These are phyloP conservation scores for Lentithecium fluviatile DNA, from an alignment of 495 filamentous ascomycete genomes.

Conservation along the genomic window DNA sequence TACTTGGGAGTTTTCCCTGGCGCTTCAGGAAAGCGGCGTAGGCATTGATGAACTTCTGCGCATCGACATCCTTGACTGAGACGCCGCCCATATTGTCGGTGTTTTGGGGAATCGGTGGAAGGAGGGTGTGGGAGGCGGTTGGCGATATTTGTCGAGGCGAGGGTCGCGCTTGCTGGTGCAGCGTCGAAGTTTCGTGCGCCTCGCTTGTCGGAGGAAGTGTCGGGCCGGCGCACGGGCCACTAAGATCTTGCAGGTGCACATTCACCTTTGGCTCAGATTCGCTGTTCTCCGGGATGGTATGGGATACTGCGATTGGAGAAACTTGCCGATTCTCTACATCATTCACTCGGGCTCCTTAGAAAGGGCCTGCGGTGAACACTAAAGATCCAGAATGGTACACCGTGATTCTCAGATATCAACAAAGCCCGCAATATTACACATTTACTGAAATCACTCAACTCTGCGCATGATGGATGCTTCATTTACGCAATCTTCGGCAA, in stretches of 20 bases:
- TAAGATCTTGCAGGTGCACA: not conserved
- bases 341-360: too few relatives aligned
- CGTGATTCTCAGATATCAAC: too few relatives aligned
- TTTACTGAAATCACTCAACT: too few relatives aligned
- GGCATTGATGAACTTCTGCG: slow-evolving; percentile 91
- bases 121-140: not conserved
- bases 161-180: not conserved
- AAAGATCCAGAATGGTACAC: too few relatives aligned
- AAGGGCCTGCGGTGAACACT: too few relatives aligned
- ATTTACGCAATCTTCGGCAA: not conserved
- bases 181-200: not conserved
- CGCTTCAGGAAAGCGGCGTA: slow-evolving; percentile 98
- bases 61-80: slow-evolving; percentile 45
- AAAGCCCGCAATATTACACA: too few relatives aligned
- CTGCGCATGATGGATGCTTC: too few relatives aligned
- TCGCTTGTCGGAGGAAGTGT: slow-evolving; percentile 8
- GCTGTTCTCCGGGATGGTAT: not conserved
- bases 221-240: slow-evolving; percentile 1
- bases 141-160: slow-evolving; percentile 16
- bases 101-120: slow-evolving; percentile 9
- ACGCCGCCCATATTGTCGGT: slow-evolving; percentile 42
- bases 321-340: not conserved
- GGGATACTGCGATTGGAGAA: not conserved
- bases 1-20: slow-evolving; percentile 96
- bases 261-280: not conserved